phyloP scores from a whole-genome alignment of 2,329 filamentous ascomycete species.

The Fusarium sp. region DNA sequence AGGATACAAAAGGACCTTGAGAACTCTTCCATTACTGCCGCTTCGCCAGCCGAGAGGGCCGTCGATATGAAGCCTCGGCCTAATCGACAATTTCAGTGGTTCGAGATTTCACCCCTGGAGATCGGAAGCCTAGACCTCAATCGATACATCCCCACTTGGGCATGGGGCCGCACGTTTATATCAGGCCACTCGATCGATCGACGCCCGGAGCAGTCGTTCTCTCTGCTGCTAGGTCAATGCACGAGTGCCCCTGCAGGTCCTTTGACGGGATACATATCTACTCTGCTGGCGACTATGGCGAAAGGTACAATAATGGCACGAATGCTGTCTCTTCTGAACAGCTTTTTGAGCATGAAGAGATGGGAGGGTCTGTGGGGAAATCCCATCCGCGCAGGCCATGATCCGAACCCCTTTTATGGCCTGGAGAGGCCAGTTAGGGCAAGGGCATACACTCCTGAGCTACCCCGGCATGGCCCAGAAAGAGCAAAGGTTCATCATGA shows the following conservation, averaged over 20 bases:
- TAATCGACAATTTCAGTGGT: constrained; percentile 37
- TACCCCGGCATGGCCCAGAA: fast-evolving
- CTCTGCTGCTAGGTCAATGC: constrained; percentile 34
- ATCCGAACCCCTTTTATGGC: constrained; percentile 42
- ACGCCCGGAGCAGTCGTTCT: constrained; percentile 36
- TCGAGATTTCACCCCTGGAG: constrained; percentile 39
- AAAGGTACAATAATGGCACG: constrained; percentile 35
- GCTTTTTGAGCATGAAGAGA: constrained; percentile 21
- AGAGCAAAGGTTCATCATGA: neutral
- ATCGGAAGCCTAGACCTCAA: constrained; percentile 35
- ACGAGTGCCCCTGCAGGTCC: constrained; percentile 39
- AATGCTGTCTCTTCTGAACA: constrained; percentile 10
- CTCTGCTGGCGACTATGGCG: constrained; percentile 26
- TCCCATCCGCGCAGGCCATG: constrained; percentile 40
- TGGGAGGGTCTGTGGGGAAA: constrained; percentile 41
- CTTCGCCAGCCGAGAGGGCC: fast-evolving
- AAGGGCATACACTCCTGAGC: neutral
- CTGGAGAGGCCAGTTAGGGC: neutral
- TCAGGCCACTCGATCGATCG: constrained; percentile 37
- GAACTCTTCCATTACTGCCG: fast-evolving
- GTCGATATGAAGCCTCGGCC: fast-evolving
- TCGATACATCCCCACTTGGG: constrained; percentile 39
- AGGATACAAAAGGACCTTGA: neutral
- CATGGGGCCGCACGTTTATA: constrained; percentile 40
- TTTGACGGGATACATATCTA: constrained; percentile 34